These are phyloP conservation scores for Sherardia arvensis DNA, from an alignment of 257 asterid species.

Conservation along the genomic window DNA sequence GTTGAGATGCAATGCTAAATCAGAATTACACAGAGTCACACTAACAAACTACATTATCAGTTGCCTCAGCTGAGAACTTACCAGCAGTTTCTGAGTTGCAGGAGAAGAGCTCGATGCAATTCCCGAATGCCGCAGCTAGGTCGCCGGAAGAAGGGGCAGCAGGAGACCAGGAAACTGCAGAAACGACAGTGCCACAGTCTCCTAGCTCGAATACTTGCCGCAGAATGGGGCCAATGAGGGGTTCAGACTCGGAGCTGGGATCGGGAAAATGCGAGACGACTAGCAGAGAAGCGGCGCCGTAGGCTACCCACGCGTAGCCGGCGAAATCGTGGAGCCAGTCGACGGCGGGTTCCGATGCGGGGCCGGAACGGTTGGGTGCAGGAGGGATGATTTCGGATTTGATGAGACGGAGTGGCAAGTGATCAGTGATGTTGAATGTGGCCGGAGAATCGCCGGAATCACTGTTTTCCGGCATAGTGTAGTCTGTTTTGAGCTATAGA, in stretches of 20 bases:
- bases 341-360: conserved; percentile 44
- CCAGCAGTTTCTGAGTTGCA: conserved; percentile 27
- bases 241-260: conserved; percentile 56
- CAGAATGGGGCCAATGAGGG: conserved; percentile 51
- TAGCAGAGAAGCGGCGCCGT: conserved; percentile 73
- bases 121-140: conserved; percentile 62
- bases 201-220: conserved; percentile 76
- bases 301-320: conserved; percentile 86
- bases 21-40: neutral
- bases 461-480: conserved; percentile 15
- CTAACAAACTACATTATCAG: neutral
- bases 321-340: conserved; percentile 70
- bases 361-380: conserved; percentile 40
- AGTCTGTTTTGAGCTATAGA: neutral
- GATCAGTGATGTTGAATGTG: conserved; percentile 23
- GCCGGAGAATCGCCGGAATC: neutral
- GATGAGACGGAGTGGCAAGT: conserved; percentile 60
- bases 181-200: conserved; percentile 33
- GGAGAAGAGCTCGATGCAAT: conserved; percentile 46
- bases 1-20: neutral
- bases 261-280: conserved; percentile 83
- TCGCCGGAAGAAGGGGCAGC: conserved; percentile 69
- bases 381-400: conserved; percentile 71
- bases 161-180: conserved; percentile 80
- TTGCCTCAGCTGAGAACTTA: conserved; percentile 26